These are phyloP conservation scores for Aspergillus novofumigatus DNA, from an alignment of 2,329 filamentous ascomycete species.

Conservation along the genomic window DNA sequence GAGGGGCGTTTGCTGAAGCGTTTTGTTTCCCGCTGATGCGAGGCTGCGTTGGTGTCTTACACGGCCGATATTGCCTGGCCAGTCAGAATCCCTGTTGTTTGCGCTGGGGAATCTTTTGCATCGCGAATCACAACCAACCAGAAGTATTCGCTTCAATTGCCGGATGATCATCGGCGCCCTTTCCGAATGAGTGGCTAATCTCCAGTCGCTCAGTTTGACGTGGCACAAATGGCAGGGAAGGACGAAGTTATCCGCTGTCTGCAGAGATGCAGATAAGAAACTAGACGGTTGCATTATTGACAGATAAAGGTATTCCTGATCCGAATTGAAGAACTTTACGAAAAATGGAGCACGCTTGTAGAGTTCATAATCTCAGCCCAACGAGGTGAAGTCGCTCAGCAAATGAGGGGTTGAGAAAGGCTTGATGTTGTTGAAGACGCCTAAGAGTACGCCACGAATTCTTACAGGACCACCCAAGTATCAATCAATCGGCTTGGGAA, in stretches of 20 bases:
- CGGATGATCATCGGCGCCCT: not conserved
- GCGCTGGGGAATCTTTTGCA: not conserved
- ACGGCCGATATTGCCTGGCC: constrained; percentile 4
- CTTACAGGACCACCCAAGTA: not conserved
- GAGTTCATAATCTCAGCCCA: not conserved
- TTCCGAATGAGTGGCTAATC: not conserved
- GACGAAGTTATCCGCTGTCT: not conserved
- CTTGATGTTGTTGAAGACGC: too few relatives aligned
- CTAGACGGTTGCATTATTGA: not conserved
- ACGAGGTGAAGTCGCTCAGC: not conserved
- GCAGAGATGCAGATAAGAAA: not conserved
- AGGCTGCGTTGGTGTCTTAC: constrained; percentile 21
- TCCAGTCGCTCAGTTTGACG: not conserved
- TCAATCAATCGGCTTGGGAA: not conserved
- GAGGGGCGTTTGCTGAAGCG: not conserved
- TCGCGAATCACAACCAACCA: not conserved
- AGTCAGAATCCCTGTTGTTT: not conserved
- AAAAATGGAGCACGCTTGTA: not conserved
- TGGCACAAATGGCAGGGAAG: not conserved
- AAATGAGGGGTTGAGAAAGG: too few relatives aligned
- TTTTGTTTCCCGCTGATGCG: constrained; percentile 14
- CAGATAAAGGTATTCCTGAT: not conserved
- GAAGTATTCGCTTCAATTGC: not conserved
- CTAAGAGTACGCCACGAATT: not conserved
- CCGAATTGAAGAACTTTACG: not conserved